phyloP scores from a whole-genome alignment of 805 yeast species.

The Zygosaccharomyces bailii region DNA sequence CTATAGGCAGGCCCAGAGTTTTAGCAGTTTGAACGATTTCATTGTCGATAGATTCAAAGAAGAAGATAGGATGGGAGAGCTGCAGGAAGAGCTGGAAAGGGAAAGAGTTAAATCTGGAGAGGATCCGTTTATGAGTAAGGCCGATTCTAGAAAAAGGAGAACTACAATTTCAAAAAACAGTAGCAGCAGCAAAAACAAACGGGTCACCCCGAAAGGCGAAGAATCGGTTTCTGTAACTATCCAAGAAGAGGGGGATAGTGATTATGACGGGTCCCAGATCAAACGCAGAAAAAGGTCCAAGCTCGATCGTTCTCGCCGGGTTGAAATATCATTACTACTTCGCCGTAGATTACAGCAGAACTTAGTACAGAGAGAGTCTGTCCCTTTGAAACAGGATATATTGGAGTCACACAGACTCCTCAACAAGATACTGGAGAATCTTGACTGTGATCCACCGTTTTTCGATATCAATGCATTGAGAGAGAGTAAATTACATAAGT shows the following conservation, averaged over 20 bases:
- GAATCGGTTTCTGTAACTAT: not conserved
- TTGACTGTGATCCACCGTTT: conserved; percentile 28
- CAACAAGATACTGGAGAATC: conserved; percentile 26
- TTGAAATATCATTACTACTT: conserved; percentile 30
- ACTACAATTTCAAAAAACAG: conserved; percentile 2
- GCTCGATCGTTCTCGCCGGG: conserved; percentile 26
- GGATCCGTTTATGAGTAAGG: conserved; percentile 29
- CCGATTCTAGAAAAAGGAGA: conserved; percentile 9
- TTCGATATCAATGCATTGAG: conserved; percentile 33
- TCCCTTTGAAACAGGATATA: conserved; percentile 27
- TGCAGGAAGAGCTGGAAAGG: conserved; percentile 16
- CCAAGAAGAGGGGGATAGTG: conserved; percentile 2
- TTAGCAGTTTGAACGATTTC: conserved; percentile 24
- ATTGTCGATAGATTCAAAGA: conserved; percentile 24
- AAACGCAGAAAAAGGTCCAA: conserved; percentile 14
- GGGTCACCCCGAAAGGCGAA: not conserved
- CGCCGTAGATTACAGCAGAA: conserved; percentile 34
- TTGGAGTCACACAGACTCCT: conserved; percentile 30
- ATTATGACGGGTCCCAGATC: not conserved
- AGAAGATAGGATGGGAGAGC: conserved; percentile 26
- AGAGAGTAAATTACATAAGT: conserved; percentile 32
- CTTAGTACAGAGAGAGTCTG: conserved; percentile 31
- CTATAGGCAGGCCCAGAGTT: conserved; percentile 29
- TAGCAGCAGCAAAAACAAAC: conserved; percentile 2
- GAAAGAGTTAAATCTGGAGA: conserved; percentile 25